Evolutionary conservation across 2,329 filamentous ascomycete species (phyloP), one percentile per base, ranked within the genome.

Genomic region (Tolypocladium tundrense): DNA sequence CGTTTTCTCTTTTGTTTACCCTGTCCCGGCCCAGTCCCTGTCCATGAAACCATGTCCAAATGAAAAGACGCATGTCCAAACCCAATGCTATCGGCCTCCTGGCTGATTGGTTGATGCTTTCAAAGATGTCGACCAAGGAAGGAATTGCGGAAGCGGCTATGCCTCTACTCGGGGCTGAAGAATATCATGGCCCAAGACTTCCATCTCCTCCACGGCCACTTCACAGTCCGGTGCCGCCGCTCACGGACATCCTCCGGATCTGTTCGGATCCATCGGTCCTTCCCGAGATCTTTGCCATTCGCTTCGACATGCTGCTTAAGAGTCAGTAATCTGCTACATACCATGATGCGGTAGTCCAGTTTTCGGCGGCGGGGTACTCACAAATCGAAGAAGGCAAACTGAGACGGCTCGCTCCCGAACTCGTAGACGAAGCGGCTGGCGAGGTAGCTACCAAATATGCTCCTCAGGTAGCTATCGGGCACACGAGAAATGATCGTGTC

Each of bases 321-420:
- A 35, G 54, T 55, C 14, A 55, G 54, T 55, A 19, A 45, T 11
- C 21, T 55, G 54, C n/a, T 31, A n/a, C 41, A n/a, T 8, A 4
- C 9, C 27, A 19, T 7, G n/a, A 9, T 13, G 13, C 3, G 24
- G 16, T 21, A 14, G 33, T n/a, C n/a, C 13, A 14, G 54, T 6
- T 14, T 3, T 51, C 48, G 19, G 31, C 14, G 19, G 16, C 4
- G 35, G 19, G 16, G 27, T 33, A 88, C 88, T 85, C 78, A 92
- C 89, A 97, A 99, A 72, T 96, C 91, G 75, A 96, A 99, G 81
- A 99, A 99, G 43, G 93, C 91, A 77, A 99, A 97, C 69, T 97
- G 93, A 77, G 88, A 94, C 6, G 94, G 92, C 64, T 84, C 87
- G 71, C 91, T 92, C 68, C 94, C 94, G 71, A 93, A 94, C 72